phyloP scores from a whole-genome alignment of 1,284 basidiomycete genomes.

The Pseudozyma tsukubaensis region DNA sequence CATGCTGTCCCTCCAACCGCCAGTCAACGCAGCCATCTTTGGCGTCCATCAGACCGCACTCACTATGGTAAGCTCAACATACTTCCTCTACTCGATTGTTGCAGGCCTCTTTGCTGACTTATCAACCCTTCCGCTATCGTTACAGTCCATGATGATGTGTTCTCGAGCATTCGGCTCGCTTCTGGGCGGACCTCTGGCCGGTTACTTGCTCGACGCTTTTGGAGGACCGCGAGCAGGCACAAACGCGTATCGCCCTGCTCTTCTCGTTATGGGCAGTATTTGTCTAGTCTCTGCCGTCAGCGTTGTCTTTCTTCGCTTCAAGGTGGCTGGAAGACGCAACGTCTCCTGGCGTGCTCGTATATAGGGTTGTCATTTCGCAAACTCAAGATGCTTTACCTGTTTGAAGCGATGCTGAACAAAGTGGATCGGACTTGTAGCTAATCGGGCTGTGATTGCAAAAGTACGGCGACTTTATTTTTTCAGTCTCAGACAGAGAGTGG shows the following conservation, averaged over 20 bases:
- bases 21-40: conserved; percentile 51
- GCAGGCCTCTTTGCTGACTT: too few species aligned
- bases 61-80: conserved; percentile 30
- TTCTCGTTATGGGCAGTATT: conserved; percentile 48
- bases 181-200: conserved; percentile 44
- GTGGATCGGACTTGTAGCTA: too few species aligned
- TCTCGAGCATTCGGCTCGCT: conserved; percentile 48
- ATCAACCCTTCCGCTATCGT: not conserved
- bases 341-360: conserved; percentile 39
- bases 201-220: conserved; percentile 50
- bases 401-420: too few species aligned
- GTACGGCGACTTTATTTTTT: conserved; percentile 1
- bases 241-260: conserved; percentile 37
- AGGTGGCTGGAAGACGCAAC: conserved; percentile 31
- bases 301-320: conserved; percentile 33
- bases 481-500: not conserved
- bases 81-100: not conserved
- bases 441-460: not conserved
- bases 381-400: not conserved
- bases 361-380: not conserved
- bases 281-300: conserved; percentile 35
- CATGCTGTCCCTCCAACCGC: conserved; percentile 48
- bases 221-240: conserved; percentile 43
- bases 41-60: conserved; percentile 46
- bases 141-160: conserved; percentile 46